A percentile compares a stretch with the other conserved stretches of the same genome.
These are phyloP conservation scores for Alternaria sp. DNA, from an alignment of 2,329 filamentous ascomycete genomes.

Conservation along the genomic window DNA sequence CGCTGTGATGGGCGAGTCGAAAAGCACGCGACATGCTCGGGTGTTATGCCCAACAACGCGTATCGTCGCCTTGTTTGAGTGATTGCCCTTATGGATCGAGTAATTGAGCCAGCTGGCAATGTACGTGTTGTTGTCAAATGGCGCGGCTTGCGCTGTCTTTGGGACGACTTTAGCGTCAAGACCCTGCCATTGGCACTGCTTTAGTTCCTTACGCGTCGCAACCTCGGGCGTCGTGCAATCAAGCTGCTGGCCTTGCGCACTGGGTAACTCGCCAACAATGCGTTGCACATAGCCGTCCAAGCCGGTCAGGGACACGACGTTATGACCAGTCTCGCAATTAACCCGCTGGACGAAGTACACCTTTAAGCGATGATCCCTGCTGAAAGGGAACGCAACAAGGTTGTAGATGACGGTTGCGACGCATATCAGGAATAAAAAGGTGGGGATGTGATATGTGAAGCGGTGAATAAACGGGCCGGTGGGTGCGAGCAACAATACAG, in stretches of 20 bases:
- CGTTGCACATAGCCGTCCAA: slow-evolving; percentile 50
- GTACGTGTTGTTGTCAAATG: slow-evolving; percentile 34
- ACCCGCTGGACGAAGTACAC: slow-evolving; percentile 84
- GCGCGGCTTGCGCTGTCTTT: slow-evolving; percentile 37
- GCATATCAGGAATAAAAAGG: slow-evolving; percentile 76
- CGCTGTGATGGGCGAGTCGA: slow-evolving; percentile 69
- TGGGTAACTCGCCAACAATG: slow-evolving; percentile 74
- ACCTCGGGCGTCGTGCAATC: slow-evolving; percentile 49
- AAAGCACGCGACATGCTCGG: slow-evolving; percentile 75
- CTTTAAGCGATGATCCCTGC: slow-evolving; percentile 78
- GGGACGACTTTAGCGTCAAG: slow-evolving; percentile 69
- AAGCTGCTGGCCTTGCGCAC: slow-evolving; percentile 65
- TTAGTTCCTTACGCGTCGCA: slow-evolving; percentile 58
- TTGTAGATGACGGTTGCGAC: slow-evolving; percentile 83
- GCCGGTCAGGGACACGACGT: slow-evolving; percentile 63
- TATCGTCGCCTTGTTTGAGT: slow-evolving; percentile 65
- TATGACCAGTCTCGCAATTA: slow-evolving; percentile 73
- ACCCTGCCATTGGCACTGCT: slow-evolving; percentile 74
- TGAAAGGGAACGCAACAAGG: slow-evolving; percentile 87
- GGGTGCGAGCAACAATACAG: slow-evolving; percentile 76
- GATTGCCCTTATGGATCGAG: slow-evolving; percentile 59
- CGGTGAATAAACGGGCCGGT: slow-evolving; percentile 85
- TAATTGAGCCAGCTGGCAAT: slow-evolving; percentile 66
- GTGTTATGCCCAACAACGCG: slow-evolving; percentile 75
- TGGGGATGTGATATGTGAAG: slow-evolving; percentile 80